Conservation (phyloP, 495 filamentous ascomycete species). For the Podospora appendiculata region DNA sequence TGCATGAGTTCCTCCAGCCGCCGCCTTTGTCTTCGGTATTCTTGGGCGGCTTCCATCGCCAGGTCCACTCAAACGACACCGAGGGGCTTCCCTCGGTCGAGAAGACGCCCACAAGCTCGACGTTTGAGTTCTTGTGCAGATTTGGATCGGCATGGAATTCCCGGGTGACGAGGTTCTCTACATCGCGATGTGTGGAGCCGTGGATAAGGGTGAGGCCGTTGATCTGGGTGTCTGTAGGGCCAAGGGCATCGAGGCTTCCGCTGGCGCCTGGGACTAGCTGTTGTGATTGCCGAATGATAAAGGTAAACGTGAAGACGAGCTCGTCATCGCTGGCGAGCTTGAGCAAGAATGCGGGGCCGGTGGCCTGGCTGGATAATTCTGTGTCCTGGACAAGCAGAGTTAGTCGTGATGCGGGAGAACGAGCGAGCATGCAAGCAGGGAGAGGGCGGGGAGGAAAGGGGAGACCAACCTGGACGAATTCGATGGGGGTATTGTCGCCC, state of each 20-base stretch:
- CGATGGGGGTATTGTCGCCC: constrained; percentile 68
- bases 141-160: constrained; percentile 98
- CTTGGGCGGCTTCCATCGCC: constrained; percentile 95
- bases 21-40: constrained; percentile 71
- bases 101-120: constrained; percentile 84
- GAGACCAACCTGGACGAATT: constrained; percentile 76
- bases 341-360: constrained; percentile 67
- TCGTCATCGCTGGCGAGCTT: constrained; percentile 88
- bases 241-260: constrained; percentile 26
- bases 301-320: constrained; percentile 84
- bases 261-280: constrained; percentile 25
- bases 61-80: constrained; percentile 89
- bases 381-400: constrained; percentile 55
- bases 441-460: background rate
- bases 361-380: constrained; percentile 49
- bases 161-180: constrained; percentile 87
- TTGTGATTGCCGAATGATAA: constrained; percentile 67
- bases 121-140: constrained; percentile 93
- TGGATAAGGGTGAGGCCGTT: constrained; percentile 90
- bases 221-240: constrained; percentile 63
- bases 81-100: constrained; percentile 71
- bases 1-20: constrained; percentile 93
- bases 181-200: constrained; percentile 72
- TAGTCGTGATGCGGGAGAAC: constrained; percentile 6
- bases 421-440: background rate